Evolutionary conservation across 352 stramenopile genomes (phyloP).

Genomic region (Pythium volutum): DNA sequence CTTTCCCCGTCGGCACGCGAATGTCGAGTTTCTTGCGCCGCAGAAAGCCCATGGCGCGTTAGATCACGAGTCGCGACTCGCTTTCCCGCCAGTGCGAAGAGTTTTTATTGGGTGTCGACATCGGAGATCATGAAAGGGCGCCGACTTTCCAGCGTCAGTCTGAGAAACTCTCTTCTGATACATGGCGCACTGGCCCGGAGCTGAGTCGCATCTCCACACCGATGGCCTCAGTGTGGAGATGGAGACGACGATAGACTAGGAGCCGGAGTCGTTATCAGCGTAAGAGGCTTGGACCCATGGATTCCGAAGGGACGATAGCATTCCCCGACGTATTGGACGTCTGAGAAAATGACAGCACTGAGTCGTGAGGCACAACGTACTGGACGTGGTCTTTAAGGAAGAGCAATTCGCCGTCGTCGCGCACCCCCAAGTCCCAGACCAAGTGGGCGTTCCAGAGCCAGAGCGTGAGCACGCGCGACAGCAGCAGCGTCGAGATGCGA

Average conservation of each 20-base stretch:
- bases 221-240: not conserved
- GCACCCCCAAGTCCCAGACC: conserved; percentile 31
- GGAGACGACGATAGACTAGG: not conserved
- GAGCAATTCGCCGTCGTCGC: conserved; percentile 26
- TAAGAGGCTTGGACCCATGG: not conserved
- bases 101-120: not conserved
- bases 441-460: conserved; percentile 28
- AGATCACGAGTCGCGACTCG: not conserved
- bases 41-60: conserved; percentile 52
- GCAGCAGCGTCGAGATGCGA: conserved; percentile 18
- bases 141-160: not conserved
- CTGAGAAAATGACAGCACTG: not conserved
- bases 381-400: conserved; percentile 28
- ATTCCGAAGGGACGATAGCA: not conserved
- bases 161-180: conserved; percentile 5
- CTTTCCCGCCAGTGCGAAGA: not conserved
- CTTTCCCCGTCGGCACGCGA: conserved; percentile 59
- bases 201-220: not conserved
- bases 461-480: conserved; percentile 27
- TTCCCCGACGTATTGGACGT: not conserved
- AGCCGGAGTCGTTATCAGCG: not conserved
- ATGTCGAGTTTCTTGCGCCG: conserved; percentile 63
- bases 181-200: too few species aligned
- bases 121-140: conserved; percentile 5
- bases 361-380: conserved; percentile 17